A percentile compares a stretch with the other conserved stretches of the same genome.
Conservation (phyloP, 805 yeast species). For the Kazachstania kunashirensis region DNA sequence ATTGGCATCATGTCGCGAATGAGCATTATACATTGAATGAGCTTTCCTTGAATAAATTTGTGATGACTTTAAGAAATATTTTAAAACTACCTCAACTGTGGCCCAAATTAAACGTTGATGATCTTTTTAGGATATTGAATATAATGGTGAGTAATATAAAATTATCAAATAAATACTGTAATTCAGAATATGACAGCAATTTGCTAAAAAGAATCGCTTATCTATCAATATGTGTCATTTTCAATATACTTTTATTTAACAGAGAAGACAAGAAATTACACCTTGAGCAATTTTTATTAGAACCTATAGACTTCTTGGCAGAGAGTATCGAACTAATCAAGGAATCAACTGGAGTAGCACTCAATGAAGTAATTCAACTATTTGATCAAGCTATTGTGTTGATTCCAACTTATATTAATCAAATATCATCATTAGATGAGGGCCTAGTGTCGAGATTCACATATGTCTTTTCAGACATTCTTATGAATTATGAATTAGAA, state of each 20-base stretch:
- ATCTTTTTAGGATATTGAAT: constrained; percentile 12
- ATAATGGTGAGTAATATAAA: constrained; percentile 15
- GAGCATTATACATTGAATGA: constrained; percentile 11
- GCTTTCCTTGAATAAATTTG: constrained; percentile 10
- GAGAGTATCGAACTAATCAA: constrained; percentile 27
- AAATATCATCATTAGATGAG: constrained; percentile 36
- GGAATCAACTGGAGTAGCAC: constrained; percentile 7
- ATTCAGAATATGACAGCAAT: constrained; percentile 1
- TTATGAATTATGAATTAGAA: constrained; percentile 14
- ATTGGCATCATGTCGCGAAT: constrained; percentile 13
- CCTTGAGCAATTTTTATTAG: constrained; percentile 36
- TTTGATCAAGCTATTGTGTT: constrained; percentile 13
- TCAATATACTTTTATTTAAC: constrained; percentile 35
- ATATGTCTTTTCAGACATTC: constrained; percentile 32
- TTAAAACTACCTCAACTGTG: constrained; percentile 8
- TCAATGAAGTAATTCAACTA: constrained; percentile 3
- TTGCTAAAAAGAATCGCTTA: constrained; percentile 24
- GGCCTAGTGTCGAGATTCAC: constrained; percentile 48
- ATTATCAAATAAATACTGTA: constrained; percentile 5
- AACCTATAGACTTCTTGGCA: constrained; percentile 34
- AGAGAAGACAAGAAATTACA: constrained; percentile 37
- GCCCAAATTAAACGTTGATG: constrained; percentile 5
- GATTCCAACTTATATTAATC: constrained; percentile 18
- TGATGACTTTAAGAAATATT: constrained; percentile 14
- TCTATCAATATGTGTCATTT: constrained; percentile 31